A percentile compares a stretch with the other conserved stretches of the same genome.
phyloP scores from a whole-genome alignment of 345 rosid species.

The Salix koriyanagi region DNA sequence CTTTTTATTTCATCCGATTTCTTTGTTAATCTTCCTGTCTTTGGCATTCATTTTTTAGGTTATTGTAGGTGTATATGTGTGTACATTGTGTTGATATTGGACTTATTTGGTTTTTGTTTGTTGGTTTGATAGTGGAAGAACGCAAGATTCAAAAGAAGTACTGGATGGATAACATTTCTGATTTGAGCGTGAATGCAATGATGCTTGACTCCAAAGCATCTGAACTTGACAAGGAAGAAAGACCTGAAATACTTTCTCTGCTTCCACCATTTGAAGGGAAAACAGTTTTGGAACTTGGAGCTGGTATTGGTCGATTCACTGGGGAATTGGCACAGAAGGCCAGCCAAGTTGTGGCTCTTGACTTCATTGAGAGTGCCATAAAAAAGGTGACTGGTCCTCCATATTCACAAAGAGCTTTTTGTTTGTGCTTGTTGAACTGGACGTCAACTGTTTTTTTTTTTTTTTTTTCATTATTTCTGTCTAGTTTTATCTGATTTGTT shows the following conservation, averaged over 20 bases:
- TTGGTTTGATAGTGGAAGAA: constrained; percentile 48
- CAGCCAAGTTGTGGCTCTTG: constrained; percentile 65
- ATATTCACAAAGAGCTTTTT: background rate
- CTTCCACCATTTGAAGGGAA: constrained; percentile 79
- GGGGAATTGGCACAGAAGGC: constrained; percentile 82
- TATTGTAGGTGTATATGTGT: background rate
- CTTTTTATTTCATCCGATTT: background rate
- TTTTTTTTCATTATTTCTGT: background rate
- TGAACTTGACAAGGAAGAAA: constrained; percentile 96
- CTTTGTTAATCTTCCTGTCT: background rate
- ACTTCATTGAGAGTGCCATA: constrained; percentile 76
- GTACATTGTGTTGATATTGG: background rate
- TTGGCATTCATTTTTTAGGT: background rate
- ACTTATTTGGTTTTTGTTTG: background rate
- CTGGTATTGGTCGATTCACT: constrained; percentile 95
- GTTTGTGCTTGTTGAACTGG: background rate
- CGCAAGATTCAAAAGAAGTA: constrained; percentile 72
- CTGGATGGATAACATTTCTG: constrained; percentile 75
- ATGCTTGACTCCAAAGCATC: constrained; percentile 92
- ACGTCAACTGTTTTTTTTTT: background rate
- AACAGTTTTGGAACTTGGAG: constrained; percentile 80
- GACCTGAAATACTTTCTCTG: constrained; percentile 88
- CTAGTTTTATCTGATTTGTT: background rate
- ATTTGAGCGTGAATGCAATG: constrained; percentile 82
- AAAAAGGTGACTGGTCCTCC: constrained; percentile 55